phyloP scores from a whole-genome alignment of 768 basidiomycete species.

The Paxillus ammoniavirescens region DNA sequence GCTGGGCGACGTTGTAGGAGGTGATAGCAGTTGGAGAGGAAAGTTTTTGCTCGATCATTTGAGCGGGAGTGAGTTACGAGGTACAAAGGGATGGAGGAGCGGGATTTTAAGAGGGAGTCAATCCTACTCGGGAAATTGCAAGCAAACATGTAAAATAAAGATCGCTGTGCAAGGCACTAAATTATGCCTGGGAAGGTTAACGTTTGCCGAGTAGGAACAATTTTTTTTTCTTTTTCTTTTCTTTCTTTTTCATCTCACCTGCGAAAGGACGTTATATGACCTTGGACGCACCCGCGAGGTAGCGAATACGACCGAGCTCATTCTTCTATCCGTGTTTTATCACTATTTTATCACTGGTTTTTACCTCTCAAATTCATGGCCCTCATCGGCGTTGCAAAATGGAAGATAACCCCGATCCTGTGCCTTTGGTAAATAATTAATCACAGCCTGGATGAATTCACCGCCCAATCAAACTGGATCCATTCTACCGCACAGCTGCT shows the following conservation, averaged over 20 bases:
- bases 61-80: slow-evolving; percentile 5
- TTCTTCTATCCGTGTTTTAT: background rate
- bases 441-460: background rate
- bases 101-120: slow-evolving; percentile 22
- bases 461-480: slow-evolving; percentile 7
- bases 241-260: slow-evolving; percentile 25
- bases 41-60: slow-evolving; percentile 58
- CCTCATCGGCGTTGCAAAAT: background rate
- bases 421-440: slow-evolving; percentile 8
- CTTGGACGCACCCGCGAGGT: slow-evolving; percentile 25
- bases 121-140: slow-evolving; percentile 9
- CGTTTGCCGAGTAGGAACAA: slow-evolving; percentile 32
- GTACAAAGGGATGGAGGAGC: slow-evolving; percentile 8
- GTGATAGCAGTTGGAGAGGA: slow-evolving; percentile 42
- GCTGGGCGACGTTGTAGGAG: slow-evolving; percentile 61
- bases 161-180: slow-evolving; percentile 36
- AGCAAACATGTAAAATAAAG: slow-evolving; percentile 20
- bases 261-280: too few species aligned
- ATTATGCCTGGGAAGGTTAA: slow-evolving; percentile 35
- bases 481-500: slow-evolving; percentile 4
- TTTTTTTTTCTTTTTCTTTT: slow-evolving; percentile 7
- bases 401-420: slow-evolving; percentile 3
- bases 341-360: background rate
- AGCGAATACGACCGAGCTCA: slow-evolving; percentile 27
- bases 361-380: background rate